phyloP scores from a whole-genome alignment of 257 asterid species.

The Solanum dulcamara region DNA sequence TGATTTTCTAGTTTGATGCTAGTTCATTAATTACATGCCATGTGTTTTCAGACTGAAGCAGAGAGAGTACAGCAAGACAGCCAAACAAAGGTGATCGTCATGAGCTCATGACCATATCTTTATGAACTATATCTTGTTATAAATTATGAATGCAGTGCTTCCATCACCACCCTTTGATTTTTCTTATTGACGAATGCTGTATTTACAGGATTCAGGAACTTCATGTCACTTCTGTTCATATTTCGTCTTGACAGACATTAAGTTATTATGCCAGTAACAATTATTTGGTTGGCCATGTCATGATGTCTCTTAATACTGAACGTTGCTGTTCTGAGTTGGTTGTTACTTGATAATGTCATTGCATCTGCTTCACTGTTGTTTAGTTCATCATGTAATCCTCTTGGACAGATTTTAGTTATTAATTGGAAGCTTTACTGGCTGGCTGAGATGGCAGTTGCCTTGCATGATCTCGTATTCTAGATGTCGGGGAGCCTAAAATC shows the following conservation, averaged over 20 bases:
- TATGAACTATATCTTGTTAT: not conserved
- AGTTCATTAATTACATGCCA: not conserved
- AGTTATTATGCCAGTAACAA: not conserved
- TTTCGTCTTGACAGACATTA: not conserved
- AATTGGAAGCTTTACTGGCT: not conserved
- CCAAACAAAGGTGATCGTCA: slow-evolving; percentile 34
- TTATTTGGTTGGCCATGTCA: not conserved
- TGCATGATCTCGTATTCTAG: not conserved
- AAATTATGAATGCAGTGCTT: not conserved
- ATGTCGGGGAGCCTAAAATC: not conserved
- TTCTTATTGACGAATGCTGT: not conserved
- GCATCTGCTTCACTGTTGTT: not conserved
- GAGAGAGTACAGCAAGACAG: slow-evolving; percentile 72
- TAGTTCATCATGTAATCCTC: not conserved
- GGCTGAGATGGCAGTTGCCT: not conserved
- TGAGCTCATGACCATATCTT: not conserved
- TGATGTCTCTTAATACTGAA: not conserved
- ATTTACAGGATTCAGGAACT: not conserved
- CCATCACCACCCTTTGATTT: not conserved
- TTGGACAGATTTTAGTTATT: not conserved
- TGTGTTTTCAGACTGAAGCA: slow-evolving; percentile 56
- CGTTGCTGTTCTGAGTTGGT: not conserved
- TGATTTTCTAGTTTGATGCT: not conserved
- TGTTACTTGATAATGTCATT: not conserved
- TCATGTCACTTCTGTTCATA: not conserved